Evolutionary conservation across 495 filamentous ascomycete genomes (phyloP).

Genomic region (Thozetella sp.): DNA sequence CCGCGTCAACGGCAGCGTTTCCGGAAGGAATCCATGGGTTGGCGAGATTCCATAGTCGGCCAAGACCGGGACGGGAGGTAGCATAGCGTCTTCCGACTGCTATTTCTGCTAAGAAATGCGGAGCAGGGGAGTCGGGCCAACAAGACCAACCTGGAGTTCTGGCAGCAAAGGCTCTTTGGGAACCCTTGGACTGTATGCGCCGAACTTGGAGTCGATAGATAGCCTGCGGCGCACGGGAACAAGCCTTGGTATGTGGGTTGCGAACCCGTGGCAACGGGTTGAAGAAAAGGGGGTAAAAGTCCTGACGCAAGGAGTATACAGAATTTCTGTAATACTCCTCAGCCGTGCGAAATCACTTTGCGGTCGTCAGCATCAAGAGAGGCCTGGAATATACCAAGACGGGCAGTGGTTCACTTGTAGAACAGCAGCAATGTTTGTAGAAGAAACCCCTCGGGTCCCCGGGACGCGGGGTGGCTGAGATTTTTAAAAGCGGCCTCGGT

Average conservation of each 20-base stretch:
- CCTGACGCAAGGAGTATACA: constrained; percentile 68
- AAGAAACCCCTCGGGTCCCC: not conserved
- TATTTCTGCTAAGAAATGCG: not conserved
- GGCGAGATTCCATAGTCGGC: constrained; percentile 88
- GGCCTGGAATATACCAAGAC: constrained; percentile 7
- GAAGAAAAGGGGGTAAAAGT: constrained; percentile 27
- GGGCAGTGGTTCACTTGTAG: too few relatives aligned
- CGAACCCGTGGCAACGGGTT: constrained; percentile 10
- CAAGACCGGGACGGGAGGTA: constrained; percentile 76
- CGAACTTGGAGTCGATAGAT: too few relatives aligned
- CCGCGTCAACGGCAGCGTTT: constrained; percentile 74
- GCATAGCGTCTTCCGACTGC: constrained; percentile 55
- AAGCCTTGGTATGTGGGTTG: constrained; percentile 1
- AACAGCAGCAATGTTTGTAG: too few relatives aligned
- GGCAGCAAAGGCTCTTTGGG: not conserved
- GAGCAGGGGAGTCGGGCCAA: constrained; percentile 4
- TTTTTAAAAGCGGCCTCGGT: not conserved
- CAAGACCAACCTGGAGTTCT: too few relatives aligned
- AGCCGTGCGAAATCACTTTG: constrained; percentile 50
- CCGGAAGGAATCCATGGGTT: constrained; percentile 84
- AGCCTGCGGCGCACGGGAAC: too few relatives aligned
- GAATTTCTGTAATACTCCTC: constrained; percentile 62
- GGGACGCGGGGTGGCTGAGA: not conserved
- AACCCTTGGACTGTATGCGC: too few relatives aligned
- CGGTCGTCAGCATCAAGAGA: constrained; percentile 30